Evolutionary conservation across 768 basidiomycete genomes (phyloP), one percentile per base, ranked within the genome.

Genomic region (Podaxis sp.): DNA sequence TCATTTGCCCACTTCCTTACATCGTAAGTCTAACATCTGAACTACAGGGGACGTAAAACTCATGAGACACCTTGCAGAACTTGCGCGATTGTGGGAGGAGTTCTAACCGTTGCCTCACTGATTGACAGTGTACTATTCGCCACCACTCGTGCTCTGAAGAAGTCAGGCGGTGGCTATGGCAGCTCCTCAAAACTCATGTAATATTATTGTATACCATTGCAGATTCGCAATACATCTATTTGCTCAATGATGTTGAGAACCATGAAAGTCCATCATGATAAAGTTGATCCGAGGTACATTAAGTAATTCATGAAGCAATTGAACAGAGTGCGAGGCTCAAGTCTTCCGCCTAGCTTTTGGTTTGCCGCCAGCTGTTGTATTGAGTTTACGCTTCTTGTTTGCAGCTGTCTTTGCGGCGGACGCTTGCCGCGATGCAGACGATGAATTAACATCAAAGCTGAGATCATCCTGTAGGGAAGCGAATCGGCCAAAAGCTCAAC

Each of bases 1-100:
- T 93, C 93, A 0, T 96, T 99, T 74, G 96, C 97, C 2, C 97
- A 99, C 77, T 99, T 99, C 82, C 78, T 99, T 28, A 98, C 97
- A 49, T 98, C 96, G 92, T 96, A 71, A 71, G 95, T 83, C 15
- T 22, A 22, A 28, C 6, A 22, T 5, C 28, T 9, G 9, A 3
- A 24, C 26, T 4, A 28, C 49, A 24, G 28, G 4, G 4, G 24
- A 26, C 22, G 8, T 7, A 19, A 33, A 5, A 44, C 42, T 22
- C 13, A 51, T 11, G 12, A 13, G 8, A 51, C 2, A 19, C 46
- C n/a, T 24, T 6, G 12, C 11, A 97, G 95, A 66, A 96, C 95
- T 26, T 97, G 95, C 72, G 97, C 97, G 2, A 98, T 99, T 69
- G 89, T 99, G 30, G 97, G 97, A 67, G 97, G 97, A 68, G 96